Evolutionary conservation across 768 basidiomycete species (phyloP).

Genomic region (Epithele typhae): DNA sequence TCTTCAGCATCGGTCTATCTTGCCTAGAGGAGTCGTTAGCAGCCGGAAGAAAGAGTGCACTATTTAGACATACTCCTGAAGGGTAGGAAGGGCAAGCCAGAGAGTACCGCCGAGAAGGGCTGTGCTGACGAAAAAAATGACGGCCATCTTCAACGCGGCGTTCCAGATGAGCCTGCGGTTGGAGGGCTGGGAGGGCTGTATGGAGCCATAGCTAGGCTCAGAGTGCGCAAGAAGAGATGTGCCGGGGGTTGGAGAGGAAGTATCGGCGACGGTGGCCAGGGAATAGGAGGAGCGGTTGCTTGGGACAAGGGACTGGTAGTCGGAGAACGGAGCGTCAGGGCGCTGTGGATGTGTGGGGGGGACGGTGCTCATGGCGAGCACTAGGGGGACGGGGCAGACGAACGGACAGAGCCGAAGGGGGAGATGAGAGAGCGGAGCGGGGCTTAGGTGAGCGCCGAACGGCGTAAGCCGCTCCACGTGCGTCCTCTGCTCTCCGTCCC

Average conservation of each 20-base stretch:
- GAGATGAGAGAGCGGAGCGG: no score
- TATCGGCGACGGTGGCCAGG: constrained; percentile 49
- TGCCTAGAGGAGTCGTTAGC: constrained; percentile 44
- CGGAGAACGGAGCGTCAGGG: constrained; percentile 6
- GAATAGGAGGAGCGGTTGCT: constrained; percentile 55
- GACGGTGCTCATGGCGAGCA: neutral
- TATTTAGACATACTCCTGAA: constrained; percentile 73
- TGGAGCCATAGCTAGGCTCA: constrained; percentile 43
- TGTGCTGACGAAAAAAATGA: constrained; percentile 69
- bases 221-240: constrained; percentile 22
- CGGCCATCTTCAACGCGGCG: constrained; percentile 80
- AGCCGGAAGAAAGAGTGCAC: no score
- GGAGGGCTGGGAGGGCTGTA: constrained; percentile 32
- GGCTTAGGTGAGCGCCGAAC: neutral
- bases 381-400: neutral
- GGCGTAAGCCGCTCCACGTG: neutral
- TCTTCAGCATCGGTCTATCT: constrained; percentile 70
- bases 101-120: constrained; percentile 69
- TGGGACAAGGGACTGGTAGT: constrained; percentile 10
- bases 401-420: neutral
- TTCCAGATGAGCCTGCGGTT: constrained; percentile 63
- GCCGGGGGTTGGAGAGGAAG: constrained; percentile 32
- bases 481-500: no score
- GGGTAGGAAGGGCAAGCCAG: constrained; percentile 74
- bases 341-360: constrained; percentile 1